Base-by-base conservation (phyloP, 176 grass and related monocot genomes). In the Elaeis guineensis region DNA sequence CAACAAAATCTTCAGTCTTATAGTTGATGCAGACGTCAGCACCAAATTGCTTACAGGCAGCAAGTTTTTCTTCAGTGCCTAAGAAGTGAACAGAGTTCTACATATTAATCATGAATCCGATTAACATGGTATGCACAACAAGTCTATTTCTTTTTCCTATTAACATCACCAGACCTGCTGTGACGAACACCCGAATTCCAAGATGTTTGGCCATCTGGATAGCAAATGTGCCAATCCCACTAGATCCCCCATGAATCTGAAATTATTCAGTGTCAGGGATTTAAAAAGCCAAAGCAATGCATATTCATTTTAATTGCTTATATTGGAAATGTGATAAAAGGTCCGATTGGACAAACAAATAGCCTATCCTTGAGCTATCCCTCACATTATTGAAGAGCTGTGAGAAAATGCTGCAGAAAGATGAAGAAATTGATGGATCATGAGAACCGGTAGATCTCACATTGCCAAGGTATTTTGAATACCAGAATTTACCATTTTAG, bases 241-340 rank as follows among this genome's bases (percentile, higher is more conserved):
- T 96, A 9, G 92, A 96, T 82, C 86, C 92, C 51, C 92, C 86
- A 63, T 96, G 87, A 69, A 90, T 63, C 92, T 96, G 78, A 61
- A 64, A 80, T 69, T 21, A 56, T 60, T 49, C 5, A 16, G 4
- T 14, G 11, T 8, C 6, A 35, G 7, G 12, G 35, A 44, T 11
- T 44, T 12, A 44, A 14, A 44, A 44, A 14, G 11, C 11, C 8
- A 12, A 44, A 9, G 35, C 11, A 12, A 44, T 44, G 11, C 35
- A 44, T 44, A 44, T 14, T 44, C 8, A 14, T 44, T 44, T 44
- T 44, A 14, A 3, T 14, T 12, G 35, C 2, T 44, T 44, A 12
- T 44, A 14, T 3, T 12, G 9, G 9, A 44, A 12, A 44, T 44
- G 35, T 44, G 35, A 44, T 44, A 44, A 44, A 44, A 44, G 1